A percentile compares a stretch with the other conserved stretches of the same genome.
Evolutionary conservation across 73 alveolate species (phyloP).

Genomic region (Durusdinium trenchii): DNA sequence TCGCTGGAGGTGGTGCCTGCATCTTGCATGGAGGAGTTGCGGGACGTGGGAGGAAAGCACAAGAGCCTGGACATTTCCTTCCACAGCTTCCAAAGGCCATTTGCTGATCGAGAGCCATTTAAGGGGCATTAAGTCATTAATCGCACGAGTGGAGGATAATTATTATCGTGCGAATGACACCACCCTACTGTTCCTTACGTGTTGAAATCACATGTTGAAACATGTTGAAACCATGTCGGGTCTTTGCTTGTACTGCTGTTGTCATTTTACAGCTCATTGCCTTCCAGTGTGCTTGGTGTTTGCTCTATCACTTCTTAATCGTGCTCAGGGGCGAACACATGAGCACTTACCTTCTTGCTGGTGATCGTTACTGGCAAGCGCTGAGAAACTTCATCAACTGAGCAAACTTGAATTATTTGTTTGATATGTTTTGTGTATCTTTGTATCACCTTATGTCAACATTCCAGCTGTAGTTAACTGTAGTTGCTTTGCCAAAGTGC

Average conservation of each 20-base stretch:
- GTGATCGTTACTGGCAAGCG: constrained; percentile 63
- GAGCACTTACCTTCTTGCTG: constrained; percentile 74
- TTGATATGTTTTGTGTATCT: background rate
- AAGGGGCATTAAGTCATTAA: too few species aligned
- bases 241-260: too few species aligned
- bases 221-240: too few species aligned
- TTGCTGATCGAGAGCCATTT: background rate
- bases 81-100: constrained; percentile 43
- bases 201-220: too few species aligned
- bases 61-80: background rate
- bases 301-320: background rate
- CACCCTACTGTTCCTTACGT: too few species aligned
- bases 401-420: background rate
- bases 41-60: constrained; percentile 10
- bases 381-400: constrained; percentile 14
- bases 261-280: too few species aligned
- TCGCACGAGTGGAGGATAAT: too few species aligned
- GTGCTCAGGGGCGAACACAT: constrained; percentile 90
- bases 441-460: background rate
- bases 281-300: background rate
- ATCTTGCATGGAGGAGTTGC: constrained; percentile 65
- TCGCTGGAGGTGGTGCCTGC: constrained; percentile 68
- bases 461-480: background rate
- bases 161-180: too few species aligned
- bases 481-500: background rate